phyloP scores from a whole-genome alignment of 805 yeast genomes.

The Hanseniaspora valbyensis region DNA sequence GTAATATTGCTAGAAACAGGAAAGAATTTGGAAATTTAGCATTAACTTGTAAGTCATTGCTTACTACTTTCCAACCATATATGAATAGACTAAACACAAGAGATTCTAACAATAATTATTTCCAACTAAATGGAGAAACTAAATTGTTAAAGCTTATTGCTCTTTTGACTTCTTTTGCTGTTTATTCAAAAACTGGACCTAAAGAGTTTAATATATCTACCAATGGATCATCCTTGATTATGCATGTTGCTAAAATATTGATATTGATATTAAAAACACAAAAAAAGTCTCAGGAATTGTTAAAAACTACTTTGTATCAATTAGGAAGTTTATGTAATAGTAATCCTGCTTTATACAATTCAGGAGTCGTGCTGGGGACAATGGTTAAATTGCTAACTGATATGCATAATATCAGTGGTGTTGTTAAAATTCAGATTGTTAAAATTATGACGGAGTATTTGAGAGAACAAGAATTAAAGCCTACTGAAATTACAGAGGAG shows the following conservation, averaged over 20 bases:
- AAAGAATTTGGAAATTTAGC: constrained; percentile 41
- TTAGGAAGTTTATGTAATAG: background rate
- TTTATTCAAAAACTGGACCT: background rate
- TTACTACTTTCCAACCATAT: constrained; percentile 37
- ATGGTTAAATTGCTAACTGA: background rate
- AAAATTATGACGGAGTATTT: background rate
- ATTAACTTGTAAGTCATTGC: constrained; percentile 46
- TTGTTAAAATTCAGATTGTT: background rate
- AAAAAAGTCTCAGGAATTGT: background rate
- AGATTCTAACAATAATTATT: constrained; percentile 19
- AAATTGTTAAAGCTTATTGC: constrained; percentile 47
- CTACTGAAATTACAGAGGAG: background rate
- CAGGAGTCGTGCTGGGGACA: background rate
- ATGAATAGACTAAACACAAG: constrained; percentile 35
- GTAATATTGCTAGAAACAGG: constrained; percentile 42
- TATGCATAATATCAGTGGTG: background rate
- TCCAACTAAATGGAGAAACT: constrained; percentile 26
- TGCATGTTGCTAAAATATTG: background rate
- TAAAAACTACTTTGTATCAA: background rate
- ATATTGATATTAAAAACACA: background rate
- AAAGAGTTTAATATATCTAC: background rate
- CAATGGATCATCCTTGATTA: background rate
- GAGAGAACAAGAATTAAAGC: constrained; percentile 3
- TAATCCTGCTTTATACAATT: background rate
- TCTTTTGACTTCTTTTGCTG: constrained; percentile 60